A percentile compares a stretch with the other conserved stretches of the same genome.
These are phyloP conservation scores for Pythium grandisporangium DNA, from an alignment of 352 stramenopile genomes.

Conservation along the genomic window DNA sequence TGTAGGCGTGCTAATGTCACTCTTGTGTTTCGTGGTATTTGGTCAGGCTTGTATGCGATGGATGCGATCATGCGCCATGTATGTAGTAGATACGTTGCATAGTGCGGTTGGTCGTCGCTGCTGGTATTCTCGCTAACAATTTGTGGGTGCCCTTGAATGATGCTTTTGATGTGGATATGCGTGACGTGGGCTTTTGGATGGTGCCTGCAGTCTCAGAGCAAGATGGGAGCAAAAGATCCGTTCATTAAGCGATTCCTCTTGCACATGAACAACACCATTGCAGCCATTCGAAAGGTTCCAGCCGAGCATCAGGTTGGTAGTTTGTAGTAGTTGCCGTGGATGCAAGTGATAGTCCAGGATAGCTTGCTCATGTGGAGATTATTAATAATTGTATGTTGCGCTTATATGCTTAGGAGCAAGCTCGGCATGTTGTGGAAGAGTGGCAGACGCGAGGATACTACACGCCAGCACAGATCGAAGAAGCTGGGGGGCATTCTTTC, in stretches of 20 bases:
- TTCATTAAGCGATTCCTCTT: slow-evolving; percentile 78
- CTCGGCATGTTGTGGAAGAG: slow-evolving; percentile 64
- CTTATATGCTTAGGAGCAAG: no score
- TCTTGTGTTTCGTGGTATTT: slow-evolving; percentile 6
- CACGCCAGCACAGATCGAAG: slow-evolving; percentile 45
- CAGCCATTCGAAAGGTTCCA: slow-evolving; percentile 58
- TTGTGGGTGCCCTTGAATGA: no score
- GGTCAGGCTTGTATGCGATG: slow-evolving; percentile 63
- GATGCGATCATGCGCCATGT: slow-evolving; percentile 80
- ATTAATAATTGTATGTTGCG: no score
- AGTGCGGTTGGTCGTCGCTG: not conserved
- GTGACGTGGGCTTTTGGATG: slow-evolving; percentile 1
- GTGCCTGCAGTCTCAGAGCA: slow-evolving; percentile 44
- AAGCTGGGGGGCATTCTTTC: slow-evolving; percentile 36
- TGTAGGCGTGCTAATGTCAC: no score
- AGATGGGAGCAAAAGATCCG: slow-evolving; percentile 48
- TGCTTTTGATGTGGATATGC: no score
- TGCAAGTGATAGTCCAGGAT: no score
- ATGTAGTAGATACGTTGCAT: not conserved
- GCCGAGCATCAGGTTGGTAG: slow-evolving; percentile 45
- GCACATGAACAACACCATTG: slow-evolving; percentile 64
- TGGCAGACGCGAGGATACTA: slow-evolving; percentile 73
- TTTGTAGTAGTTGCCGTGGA: no score
- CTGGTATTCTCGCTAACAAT: not conserved
- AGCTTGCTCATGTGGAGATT: no score